Evolutionary conservation across 148 eudicot genomes (phyloP), one percentile per base, ranked within the genome.

Genomic region (Nepenthes gracilis): DNA sequence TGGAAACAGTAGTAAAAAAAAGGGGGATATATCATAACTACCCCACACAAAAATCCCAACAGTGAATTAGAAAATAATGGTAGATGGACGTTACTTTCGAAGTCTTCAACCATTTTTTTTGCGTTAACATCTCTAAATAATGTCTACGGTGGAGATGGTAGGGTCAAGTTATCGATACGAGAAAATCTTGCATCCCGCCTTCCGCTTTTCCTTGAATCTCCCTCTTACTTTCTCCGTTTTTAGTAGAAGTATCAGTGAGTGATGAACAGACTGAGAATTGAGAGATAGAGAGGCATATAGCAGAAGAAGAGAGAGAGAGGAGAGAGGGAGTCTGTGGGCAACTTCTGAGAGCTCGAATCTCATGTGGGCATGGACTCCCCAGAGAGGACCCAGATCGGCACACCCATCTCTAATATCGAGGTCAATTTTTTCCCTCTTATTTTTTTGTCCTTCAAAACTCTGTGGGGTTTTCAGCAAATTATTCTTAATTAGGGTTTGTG

Each of bases 331-430:
- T 48, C 36, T 43, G 60, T 47, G 54, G 34, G 60, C 34, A 14
- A 66, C 49, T 43, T 12, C 12, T 53, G 8, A 35, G 36, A 15
- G 70, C 40, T 65, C 36, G 15, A 14, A 51, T 35, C 48, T 23
- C 12, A 33, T 36, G 33, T 51, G 50, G 32, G 59, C 12, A 82
- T 85, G 91, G 91, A 80, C 53, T 80, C 87, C 34, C 87, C 87
- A 4, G 83, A 85, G 63, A 71, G 83, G 67, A 65, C 65, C 62
- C 84, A 85, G 78, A 82, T 85, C 72, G 69, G 78, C 9, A 70
- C 81, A 2, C 82, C 87, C 1, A 33, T 74, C 37, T 71, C 75
- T 48, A 80, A 77, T 65, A 59, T 75, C 55, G 91, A 80, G 92
- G 92, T 80, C 2, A 12, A 63, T 60, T 67, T 58, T 40, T 51